Evolutionary conservation across 23 red algal species (phyloP), one percentile per base, ranked within the genome.

Genomic region (Agarophyton chilense): DNA sequence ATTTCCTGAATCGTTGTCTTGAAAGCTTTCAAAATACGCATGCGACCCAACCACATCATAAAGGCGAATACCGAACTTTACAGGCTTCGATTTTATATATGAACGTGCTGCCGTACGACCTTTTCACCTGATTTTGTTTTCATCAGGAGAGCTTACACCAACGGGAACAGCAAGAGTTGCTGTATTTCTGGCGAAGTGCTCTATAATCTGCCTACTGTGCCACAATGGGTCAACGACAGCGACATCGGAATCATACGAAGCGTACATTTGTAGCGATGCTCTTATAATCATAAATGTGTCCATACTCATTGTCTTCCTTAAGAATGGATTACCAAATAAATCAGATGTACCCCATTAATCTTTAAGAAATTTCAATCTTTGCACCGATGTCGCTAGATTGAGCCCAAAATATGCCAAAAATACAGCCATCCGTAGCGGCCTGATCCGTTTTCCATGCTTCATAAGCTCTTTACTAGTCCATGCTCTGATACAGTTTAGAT

Each of bases 51-150:
- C 72, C 2, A 77, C 49, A 4, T 35, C 72, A 26, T 54, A 77
- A 54, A 50, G 50, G n/a, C 41, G 72, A 31, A 77, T 77, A 11
- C 72, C 72, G 32, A 77, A 77, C 41, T 77, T 46, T 8, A 74
- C 68, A 21, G 68, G 68, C 34, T 74, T 74, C 21, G 68, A 74
- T n/a, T 74, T 74, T 24, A 77, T 77, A 22, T 77, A 77, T 4
- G 72, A 52, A 7, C 49, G 36, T 14, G 35, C 40, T 4, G 36
- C 36, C 4, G 72, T 77, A 11, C 72, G 5, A 29, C 35, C 49
- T 34, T 77, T 47, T 8, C 38, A 77, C 14, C 49, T 7, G 6
- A 77, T 22, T 52, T 6, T 77, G 28, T 77, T 77, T 22, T 77
- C 72, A 49, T 77, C 72, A 3, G 50, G 28, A 5, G 72, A 77